Evolutionary conservation across 2,329 filamentous ascomycete species (phyloP).

Genomic region (Ophiostoma ips): DNA sequence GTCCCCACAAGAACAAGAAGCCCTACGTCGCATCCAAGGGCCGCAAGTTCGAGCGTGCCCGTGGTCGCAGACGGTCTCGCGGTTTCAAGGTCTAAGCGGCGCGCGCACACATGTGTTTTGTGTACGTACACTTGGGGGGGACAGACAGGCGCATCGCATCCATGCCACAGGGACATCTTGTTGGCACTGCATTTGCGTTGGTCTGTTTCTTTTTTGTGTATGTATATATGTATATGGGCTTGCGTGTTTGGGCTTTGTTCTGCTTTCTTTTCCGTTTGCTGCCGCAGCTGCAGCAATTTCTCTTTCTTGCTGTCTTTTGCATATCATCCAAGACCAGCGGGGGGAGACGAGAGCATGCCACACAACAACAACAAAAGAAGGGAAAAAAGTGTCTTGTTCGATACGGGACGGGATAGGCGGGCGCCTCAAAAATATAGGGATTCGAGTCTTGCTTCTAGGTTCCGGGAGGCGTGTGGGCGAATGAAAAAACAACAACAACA

Average conservation of each 20-base stretch:
- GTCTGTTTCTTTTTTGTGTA: too few species aligned
- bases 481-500: background rate
- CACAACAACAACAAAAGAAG: background rate
- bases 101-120: constrained; percentile 18
- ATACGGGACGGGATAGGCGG: background rate
- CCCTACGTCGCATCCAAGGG: constrained; percentile 96
- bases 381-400: background rate
- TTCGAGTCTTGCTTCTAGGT: background rate
- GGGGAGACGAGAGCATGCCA: too few species aligned
- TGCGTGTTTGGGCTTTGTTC: background rate
- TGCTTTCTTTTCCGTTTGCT: background rate
- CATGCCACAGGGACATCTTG: too few species aligned
- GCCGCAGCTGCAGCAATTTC: background rate
- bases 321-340: background rate
- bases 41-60: constrained; percentile 97
- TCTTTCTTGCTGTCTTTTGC: background rate
- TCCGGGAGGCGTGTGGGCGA: background rate
- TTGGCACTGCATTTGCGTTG: background rate
- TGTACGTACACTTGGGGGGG: background rate
- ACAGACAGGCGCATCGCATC: too few species aligned
- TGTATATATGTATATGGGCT: background rate
- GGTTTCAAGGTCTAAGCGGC: constrained; percentile 96
- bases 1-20: constrained; percentile 98
- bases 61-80: constrained; percentile 94
- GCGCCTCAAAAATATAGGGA: background rate